Percentiles rank a stretch among this genome's conserved stretches.
phyloP scores from a whole-genome alignment of 305 asterid genomes.

The Solanum hybrid region DNA sequence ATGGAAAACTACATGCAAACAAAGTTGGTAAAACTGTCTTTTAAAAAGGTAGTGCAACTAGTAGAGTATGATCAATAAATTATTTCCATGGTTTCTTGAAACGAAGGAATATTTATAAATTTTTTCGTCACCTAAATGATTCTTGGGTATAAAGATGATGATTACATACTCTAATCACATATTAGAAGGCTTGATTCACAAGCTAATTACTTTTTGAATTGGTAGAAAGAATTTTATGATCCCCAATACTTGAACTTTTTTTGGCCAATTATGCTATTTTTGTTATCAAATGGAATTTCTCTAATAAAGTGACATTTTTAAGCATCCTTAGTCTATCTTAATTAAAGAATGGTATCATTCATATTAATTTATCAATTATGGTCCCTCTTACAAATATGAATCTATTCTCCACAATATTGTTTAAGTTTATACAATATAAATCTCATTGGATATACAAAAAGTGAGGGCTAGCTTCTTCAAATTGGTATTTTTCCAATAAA shows the following conservation, averaged over 20 bases:
- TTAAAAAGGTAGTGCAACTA: neutral
- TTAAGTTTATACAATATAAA: constrained; percentile 11
- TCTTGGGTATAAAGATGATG: neutral
- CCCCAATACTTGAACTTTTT: constrained; percentile 1
- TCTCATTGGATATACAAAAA: constrained; percentile 28
- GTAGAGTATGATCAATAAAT: neutral
- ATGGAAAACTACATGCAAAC: neutral
- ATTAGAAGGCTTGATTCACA: constrained; percentile 10
- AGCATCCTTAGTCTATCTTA: constrained; percentile 1
- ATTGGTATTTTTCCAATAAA: constrained; percentile 9
- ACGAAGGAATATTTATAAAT: neutral
- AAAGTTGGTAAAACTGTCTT: neutral
- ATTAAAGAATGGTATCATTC: neutral
- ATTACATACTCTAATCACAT: constrained; percentile 4
- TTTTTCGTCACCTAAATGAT: neutral
- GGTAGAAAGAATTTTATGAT: neutral
- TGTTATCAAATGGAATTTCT: constrained; percentile 7
- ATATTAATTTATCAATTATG: neutral
- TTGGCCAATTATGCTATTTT: neutral
- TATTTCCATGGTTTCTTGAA: neutral
- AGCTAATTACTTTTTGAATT: neutral
- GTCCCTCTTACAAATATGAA: constrained; percentile 14
- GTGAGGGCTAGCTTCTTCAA: constrained; percentile 9
- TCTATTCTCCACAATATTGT: constrained; percentile 22
- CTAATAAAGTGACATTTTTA: neutral